Base-by-base conservation (phyloP, 345 rosid species). In the Hirschfeldia incana region DNA sequence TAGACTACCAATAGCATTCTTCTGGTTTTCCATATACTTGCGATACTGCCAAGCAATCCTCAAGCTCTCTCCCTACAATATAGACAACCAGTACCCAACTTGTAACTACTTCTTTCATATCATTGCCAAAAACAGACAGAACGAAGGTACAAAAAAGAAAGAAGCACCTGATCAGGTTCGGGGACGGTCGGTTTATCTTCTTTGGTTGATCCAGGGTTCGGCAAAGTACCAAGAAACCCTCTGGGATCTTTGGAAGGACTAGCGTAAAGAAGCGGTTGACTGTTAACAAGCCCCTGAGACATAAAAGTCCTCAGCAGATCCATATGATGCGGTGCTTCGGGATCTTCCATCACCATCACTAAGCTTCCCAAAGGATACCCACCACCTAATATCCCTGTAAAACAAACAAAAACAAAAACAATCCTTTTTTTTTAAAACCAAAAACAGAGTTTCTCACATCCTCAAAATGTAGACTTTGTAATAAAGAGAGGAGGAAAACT, bases 281-380 rank as follows among this genome's bases (percentile, higher is more conserved):
- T 78, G 62, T 89, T 94, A 77, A 90, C 90, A 84, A 95, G 93
- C 65, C 98, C 98, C 81, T 95, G 98, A 76, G 98, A 89, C 98
- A 95, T 95, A 76, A 93, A 93, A 83, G 90, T 95, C 84, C 98
- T 88, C 80, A 93, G 70, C 67, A 95, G 73, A 70, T 91, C 94
- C 98, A 93, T 91, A 85, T 94, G 96, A 90, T 94, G 98, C 6
- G 98, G 98, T 8, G 98, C 94, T 83, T 95, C 96, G 2, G 98
- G 89, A 84, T 91, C 98, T 87, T 95, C 97, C 99, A 95, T 93
- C 77, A 95, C 89, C 91, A 95, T 86, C 17, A 93, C 94, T 69
- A 95, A 77, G 74, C 94, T 90, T 42, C 99, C 98, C 71, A 95
- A 72, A 77, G 96, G 81, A 79, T 90, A 85, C 51, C 97, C 99